Conservation (phyloP, 2,329 filamentous ascomycete species). For the Hypoxylon sp. region DNA sequence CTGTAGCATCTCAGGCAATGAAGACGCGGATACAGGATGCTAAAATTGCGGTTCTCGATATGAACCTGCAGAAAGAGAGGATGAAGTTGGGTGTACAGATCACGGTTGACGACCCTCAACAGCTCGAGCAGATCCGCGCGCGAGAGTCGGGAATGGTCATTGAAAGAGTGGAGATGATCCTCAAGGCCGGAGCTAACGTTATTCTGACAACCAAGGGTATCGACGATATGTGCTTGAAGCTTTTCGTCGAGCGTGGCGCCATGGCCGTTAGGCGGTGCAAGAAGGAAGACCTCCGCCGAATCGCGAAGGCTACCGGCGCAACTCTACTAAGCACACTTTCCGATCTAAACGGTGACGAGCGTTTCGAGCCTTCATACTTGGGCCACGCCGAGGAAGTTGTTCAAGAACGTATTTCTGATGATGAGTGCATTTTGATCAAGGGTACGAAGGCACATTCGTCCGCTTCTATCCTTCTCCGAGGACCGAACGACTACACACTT, state of each 20-base stretch:
- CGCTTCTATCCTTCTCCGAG: constrained; percentile 95
- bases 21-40: constrained; percentile 91
- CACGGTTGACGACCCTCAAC: constrained; percentile 95
- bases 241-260: constrained; percentile 92
- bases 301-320: constrained; percentile 95
- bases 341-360: constrained; percentile 97
- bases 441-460: constrained; percentile 95
- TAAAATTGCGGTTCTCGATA: constrained; percentile 96
- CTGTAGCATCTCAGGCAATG: constrained; percentile 98
- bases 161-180: constrained; percentile 95
- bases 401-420: constrained; percentile 99
- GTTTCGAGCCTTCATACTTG: constrained; percentile 90
- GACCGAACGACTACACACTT: constrained; percentile 94
- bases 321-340: constrained; percentile 94
- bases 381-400: constrained; percentile 94
- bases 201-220: constrained; percentile 98
- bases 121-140: constrained; percentile 96
- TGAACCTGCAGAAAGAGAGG: constrained; percentile 98
- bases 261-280: constrained; percentile 98
- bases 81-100: constrained; percentile 99
- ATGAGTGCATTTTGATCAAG: constrained; percentile 97
- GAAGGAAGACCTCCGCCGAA: constrained; percentile 96
- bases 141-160: constrained; percentile 93
- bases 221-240: constrained; percentile 94
- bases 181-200: constrained; percentile 97